phyloP scores from a whole-genome alignment of 371 early-diverging fungal genomes.

The Batrachochytrium dendrobatidis region DNA sequence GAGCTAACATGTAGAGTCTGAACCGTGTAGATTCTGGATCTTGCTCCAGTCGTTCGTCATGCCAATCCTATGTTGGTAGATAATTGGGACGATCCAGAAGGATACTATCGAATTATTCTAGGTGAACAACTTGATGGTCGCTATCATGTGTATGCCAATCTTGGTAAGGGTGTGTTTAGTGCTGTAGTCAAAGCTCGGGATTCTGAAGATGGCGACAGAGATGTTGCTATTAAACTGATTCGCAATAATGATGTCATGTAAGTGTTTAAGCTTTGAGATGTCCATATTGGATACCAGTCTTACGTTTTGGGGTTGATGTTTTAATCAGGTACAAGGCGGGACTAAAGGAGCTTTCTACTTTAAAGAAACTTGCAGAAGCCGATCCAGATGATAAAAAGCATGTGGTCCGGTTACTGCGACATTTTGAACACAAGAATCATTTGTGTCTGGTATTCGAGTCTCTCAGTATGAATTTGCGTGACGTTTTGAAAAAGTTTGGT shows the following conservation, averaged over 20 bases:
- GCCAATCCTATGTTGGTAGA: slow-evolving; percentile 54
- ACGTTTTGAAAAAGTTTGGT: slow-evolving; percentile 89
- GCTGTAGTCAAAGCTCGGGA: slow-evolving; percentile 86
- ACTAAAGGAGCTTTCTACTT: slow-evolving; percentile 78
- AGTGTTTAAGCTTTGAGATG: slow-evolving; percentile 19
- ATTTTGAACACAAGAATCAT: slow-evolving; percentile 87
- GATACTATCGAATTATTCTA: slow-evolving; percentile 85
- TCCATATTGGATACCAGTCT: background rate
- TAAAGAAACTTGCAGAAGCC: slow-evolving; percentile 69
- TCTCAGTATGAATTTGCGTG: slow-evolving; percentile 83
- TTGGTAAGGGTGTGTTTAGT: slow-evolving; percentile 94
- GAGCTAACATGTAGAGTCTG: too few relatives aligned
- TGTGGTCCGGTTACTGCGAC: slow-evolving; percentile 68
- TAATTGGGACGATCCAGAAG: slow-evolving; percentile 94
- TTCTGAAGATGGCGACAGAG: slow-evolving; percentile 49
- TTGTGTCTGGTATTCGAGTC: slow-evolving; percentile 93
- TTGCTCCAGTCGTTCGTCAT: slow-evolving; percentile 30
- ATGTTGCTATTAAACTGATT: slow-evolving; percentile 95
- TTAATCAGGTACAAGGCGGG: slow-evolving; percentile 73
- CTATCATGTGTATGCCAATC: slow-evolving; percentile 71
- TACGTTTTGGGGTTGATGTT: background rate
- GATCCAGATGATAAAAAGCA: slow-evolving; percentile 86
- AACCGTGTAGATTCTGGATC: slow-evolving; percentile 29
- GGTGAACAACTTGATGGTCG: slow-evolving; percentile 84
- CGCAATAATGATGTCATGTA: slow-evolving; percentile 90